Evolutionary conservation across 305 asterid species (phyloP).

Genomic region (Salvia sclarea): DNA sequence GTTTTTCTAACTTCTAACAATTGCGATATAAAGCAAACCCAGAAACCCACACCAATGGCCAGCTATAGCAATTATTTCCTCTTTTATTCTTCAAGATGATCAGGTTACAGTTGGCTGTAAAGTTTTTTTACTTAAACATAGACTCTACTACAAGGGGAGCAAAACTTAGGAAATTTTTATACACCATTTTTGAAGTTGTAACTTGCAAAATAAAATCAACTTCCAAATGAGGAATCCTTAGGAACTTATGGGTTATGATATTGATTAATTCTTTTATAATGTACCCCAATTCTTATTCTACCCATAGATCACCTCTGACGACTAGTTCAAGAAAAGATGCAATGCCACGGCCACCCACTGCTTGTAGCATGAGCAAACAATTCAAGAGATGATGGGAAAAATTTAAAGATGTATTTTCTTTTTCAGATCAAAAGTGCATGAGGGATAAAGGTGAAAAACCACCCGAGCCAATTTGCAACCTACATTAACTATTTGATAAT

Average conservation of each 20-base stretch:
- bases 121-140: background rate
- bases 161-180: background rate
- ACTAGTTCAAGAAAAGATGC: background rate
- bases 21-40: conserved; percentile 19
- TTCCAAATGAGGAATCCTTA: background rate
- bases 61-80: conserved; percentile 12
- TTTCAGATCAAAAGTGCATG: background rate
- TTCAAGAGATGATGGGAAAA: background rate
- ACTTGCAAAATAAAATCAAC: background rate
- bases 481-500: background rate
- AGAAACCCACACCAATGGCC: conserved; percentile 12
- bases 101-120: conserved; percentile 17
- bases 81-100: conserved; percentile 16
- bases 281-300: background rate
- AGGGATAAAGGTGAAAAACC: background rate
- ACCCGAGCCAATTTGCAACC: background rate
- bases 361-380: background rate
- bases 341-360: background rate
- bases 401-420: background rate
- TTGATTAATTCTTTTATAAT: background rate
- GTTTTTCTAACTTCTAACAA: background rate
- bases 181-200: background rate
- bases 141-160: background rate
- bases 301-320: background rate
- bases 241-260: background rate